Conservation (phyloP, 2,329 filamentous ascomycete species). For the Colletotrichum euphorbiae region DNA sequence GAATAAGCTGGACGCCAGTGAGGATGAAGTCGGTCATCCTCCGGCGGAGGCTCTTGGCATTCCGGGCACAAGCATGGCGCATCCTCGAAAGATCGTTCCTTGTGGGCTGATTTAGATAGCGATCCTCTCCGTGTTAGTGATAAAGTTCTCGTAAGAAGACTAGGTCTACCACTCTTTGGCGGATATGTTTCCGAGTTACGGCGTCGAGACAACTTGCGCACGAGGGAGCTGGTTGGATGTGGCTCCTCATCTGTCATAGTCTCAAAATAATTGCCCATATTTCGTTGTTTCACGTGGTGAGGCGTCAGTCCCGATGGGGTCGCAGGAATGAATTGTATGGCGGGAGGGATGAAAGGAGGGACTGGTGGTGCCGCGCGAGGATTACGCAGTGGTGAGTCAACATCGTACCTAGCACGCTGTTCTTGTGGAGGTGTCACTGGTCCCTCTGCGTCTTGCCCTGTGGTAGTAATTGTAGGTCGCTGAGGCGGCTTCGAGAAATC, state of each 20-base stretch:
- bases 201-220: slow-evolving; percentile 64
- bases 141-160: slow-evolving; percentile 63
- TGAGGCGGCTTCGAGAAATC: slow-evolving; percentile 43
- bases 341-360: slow-evolving; percentile 59
- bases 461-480: slow-evolving; percentile 53
- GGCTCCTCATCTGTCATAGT: slow-evolving; percentile 57
- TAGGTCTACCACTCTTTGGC: slow-evolving; percentile 52
- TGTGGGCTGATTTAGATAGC: slow-evolving; percentile 40
- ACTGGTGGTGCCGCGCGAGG: slow-evolving; percentile 67
- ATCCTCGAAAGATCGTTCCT: slow-evolving; percentile 45
- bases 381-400: slow-evolving; percentile 72
- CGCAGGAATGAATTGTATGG: slow-evolving; percentile 71
- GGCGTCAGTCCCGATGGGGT: slow-evolving; percentile 71
- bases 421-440: slow-evolving; percentile 66
- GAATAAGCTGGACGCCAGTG: slow-evolving; percentile 69
- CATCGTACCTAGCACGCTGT: slow-evolving; percentile 61
- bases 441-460: slow-evolving; percentile 51
- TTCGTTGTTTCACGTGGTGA: slow-evolving; percentile 61
- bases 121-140: slow-evolving; percentile 60
- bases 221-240: slow-evolving; percentile 60
- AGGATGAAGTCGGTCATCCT: slow-evolving; percentile 68
- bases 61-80: slow-evolving; percentile 56
- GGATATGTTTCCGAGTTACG: slow-evolving; percentile 57
- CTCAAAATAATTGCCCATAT: slow-evolving; percentile 67
- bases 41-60: slow-evolving; percentile 59